Base-by-base conservation (phyloP, 208 protist genomes). In the Leishmania amazonensis region DNA sequence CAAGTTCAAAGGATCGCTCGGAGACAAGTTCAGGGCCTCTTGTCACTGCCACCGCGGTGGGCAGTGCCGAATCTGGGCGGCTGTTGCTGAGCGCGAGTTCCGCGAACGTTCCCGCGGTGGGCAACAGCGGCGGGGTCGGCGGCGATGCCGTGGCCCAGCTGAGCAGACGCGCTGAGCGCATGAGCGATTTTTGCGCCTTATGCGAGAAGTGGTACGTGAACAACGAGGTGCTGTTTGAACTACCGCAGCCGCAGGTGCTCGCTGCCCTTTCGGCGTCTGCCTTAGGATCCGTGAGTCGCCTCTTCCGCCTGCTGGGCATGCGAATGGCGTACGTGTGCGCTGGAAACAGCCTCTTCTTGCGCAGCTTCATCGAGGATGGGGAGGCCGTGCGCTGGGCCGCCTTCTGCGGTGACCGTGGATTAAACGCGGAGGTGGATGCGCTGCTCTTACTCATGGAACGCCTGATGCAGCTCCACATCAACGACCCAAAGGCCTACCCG, bases 261-360 rank as follows among this genome's bases (percentile, higher is more conserved):
- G 93, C 86, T 13, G n/a, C 51, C 31, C 15, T 96, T 13, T 88
- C 89, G 2, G 81, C 76, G 15, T 57, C 81, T 1, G 87, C 88
- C 42, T 67, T 97, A n/a, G 73, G 88, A 35, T 96, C 93, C 19
- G 89, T 89, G 21, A 98, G 95, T 75, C 86, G 88, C 17, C 87
- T 97, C 64, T 84, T 95, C 74, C 92, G 95, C 19, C 80, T 98
- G 79, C 89, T 98, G 54, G 95, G 92, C 1, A 80, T 97, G 86
- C 92, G 90, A 45, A 79, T 96, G 53, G 73, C 84, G 11, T 86
- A 79, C 47, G 80, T 95, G 45, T 96, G 86, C 74, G 78, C 88
- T 1, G 91, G 88, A 45, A 90, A 86, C 80, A 85, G 79, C 68
- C 64, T 47, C 38, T 97, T 96, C 78, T 71, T 91, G 45, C 81